Evolutionary conservation across 176 grass and related monocot genomes (phyloP).

Genomic region (Eleusine indica): DNA sequence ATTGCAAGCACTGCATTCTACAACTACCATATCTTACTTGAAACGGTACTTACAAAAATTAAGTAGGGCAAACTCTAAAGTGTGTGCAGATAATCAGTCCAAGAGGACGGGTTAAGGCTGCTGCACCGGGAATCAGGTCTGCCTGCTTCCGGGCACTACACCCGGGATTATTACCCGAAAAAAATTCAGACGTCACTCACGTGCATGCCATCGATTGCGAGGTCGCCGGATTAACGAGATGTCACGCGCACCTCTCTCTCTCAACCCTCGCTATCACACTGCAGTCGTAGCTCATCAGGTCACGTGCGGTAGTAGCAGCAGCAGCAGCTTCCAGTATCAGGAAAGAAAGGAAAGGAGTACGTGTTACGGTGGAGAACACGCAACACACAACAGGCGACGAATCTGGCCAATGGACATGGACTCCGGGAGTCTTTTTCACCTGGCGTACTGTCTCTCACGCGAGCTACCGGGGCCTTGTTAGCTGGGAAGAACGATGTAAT

Average conservation of each 20-base stretch:
- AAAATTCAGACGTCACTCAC: background rate
- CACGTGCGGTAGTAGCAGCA: background rate
- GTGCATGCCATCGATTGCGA: background rate
- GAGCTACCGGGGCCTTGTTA: constrained; percentile 51
- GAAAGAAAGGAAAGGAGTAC: background rate
- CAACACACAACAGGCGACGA: background rate
- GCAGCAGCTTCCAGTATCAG: background rate
- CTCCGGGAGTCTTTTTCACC: constrained; percentile 20
- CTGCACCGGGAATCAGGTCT: constrained; percentile 30
- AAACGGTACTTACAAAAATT: too few relatives aligned
- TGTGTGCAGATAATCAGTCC: background rate
- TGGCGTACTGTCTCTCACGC: constrained; percentile 25
- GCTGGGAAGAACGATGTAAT: constrained; percentile 4
- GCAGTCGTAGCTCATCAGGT: background rate
- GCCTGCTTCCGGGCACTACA: constrained; percentile 44
- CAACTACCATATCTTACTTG: too few relatives aligned
- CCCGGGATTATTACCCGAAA: background rate
- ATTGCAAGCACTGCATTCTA: too few relatives aligned
- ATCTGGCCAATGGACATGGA: background rate
- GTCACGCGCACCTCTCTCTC: too few relatives aligned
- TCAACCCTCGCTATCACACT: too few relatives aligned
- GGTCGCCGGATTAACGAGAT: background rate
- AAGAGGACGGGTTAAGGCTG: background rate
- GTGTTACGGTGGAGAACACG: background rate
- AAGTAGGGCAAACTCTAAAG: too few relatives aligned